Conservation (phyloP, 805 yeast species). For the Lipomyces sp. region DNA sequence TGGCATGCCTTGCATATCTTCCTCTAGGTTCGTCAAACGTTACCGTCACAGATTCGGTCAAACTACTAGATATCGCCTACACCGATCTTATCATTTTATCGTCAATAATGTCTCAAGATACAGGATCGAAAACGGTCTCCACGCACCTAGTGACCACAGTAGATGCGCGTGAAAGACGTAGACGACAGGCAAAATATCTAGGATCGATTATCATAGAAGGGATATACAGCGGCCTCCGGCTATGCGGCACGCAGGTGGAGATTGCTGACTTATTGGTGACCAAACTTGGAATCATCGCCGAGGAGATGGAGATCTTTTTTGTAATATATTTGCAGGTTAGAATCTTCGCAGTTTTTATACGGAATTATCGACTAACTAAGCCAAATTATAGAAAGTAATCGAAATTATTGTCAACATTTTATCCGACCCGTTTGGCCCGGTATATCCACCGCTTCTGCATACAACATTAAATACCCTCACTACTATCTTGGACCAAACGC, state of each 20-base stretch:
- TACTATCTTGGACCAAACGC: conserved; percentile 9
- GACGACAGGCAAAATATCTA: conserved; percentile 13
- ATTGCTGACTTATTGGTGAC: conserved; percentile 19
- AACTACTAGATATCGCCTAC: conserved; percentile 19
- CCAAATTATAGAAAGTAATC: neutral
- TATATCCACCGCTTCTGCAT: conserved; percentile 29
- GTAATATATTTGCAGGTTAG: conserved; percentile 21
- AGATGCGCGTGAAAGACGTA: neutral
- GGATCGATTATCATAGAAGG: conserved; percentile 22
- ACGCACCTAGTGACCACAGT: neutral
- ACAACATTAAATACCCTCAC: conserved; percentile 18
- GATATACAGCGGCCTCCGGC: conserved; percentile 16
- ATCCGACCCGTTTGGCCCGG: conserved; percentile 31
- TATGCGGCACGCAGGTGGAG: conserved; percentile 31
- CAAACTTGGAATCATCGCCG: conserved; percentile 18
- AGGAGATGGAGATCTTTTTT: conserved; percentile 20
- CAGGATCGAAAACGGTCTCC: conserved; percentile 20
- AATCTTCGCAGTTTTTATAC: neutral
- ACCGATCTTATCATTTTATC: conserved; percentile 18
- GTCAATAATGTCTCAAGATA: conserved; percentile 18
- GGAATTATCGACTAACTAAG: neutral
- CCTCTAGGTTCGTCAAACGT: conserved; percentile 31
- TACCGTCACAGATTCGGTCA: conserved; percentile 19
- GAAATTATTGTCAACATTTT: conserved; percentile 19
- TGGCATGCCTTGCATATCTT: conserved; percentile 26